phyloP scores from a whole-genome alignment of 805 yeast genomes.

The Spathaspora boniae region DNA sequence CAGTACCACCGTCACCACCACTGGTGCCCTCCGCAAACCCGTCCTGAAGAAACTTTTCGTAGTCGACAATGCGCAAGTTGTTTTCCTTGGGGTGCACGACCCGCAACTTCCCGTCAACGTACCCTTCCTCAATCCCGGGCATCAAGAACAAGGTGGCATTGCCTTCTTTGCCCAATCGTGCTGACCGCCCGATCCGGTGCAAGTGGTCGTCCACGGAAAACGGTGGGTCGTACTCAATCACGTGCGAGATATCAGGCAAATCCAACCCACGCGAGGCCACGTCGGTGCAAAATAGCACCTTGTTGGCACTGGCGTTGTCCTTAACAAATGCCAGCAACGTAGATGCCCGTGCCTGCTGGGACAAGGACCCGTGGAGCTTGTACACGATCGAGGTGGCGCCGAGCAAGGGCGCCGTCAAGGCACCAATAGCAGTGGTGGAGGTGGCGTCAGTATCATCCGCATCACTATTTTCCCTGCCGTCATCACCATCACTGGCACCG shows the following conservation, averaged over 20 bases:
- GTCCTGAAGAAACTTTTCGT: constrained; percentile 28
- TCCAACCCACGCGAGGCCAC: constrained; percentile 98
- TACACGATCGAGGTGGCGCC: constrained; percentile 43
- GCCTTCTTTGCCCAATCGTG: constrained; percentile 92
- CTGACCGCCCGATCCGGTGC: constrained; percentile 96
- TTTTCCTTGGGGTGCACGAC: constrained; percentile 39
- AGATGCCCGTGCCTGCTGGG: constrained; percentile 78
- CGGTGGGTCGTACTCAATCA: constrained; percentile 93
- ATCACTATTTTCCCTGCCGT: no score
- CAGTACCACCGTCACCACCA: constrained; percentile 24
- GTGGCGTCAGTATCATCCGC: constrained; percentile 21
- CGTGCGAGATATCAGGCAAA: constrained; percentile 79
- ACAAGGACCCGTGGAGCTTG: constrained; percentile 86
- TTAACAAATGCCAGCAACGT: constrained; percentile 65
- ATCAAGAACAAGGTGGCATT: constrained; percentile 71
- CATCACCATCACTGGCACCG: constrained; percentile 7
- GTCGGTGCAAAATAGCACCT: constrained; percentile 88
- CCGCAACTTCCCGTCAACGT: constrained; percentile 50
- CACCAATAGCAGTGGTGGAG: constrained; percentile 31
- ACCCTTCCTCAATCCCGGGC: constrained; percentile 89
- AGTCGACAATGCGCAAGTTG: constrained; percentile 29
- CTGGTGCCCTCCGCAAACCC: constrained; percentile 38
- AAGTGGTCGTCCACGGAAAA: constrained; percentile 91
- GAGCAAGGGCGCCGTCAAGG: constrained; percentile 52
- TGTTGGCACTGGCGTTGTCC: constrained; percentile 42